Evolutionary conservation across 2,329 filamentous ascomycete genomes (phyloP).

Genomic region (Pseudocercospora eumusae): DNA sequence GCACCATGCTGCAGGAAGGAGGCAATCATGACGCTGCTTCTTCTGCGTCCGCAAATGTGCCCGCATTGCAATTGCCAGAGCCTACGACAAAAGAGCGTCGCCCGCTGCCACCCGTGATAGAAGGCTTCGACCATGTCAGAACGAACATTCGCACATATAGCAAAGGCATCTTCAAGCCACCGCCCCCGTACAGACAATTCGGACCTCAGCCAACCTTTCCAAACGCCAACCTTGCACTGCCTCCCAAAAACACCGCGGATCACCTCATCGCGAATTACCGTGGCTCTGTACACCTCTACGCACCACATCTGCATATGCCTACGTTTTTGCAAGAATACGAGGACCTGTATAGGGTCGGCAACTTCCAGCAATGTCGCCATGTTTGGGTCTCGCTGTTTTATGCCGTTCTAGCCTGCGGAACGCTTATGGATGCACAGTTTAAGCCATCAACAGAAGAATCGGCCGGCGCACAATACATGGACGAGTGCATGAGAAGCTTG

Average conservation of each 20-base stretch:
- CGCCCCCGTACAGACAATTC: constrained; percentile 64
- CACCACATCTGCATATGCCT: constrained; percentile 87
- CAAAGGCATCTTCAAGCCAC: constrained; percentile 77
- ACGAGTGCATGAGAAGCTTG: constrained; percentile 67
- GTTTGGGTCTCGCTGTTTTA: constrained; percentile 82
- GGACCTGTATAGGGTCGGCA: constrained; percentile 68
- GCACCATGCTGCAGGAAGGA: constrained; percentile 60
- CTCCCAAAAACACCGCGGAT: constrained; percentile 69
- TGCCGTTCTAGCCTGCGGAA: constrained; percentile 78
- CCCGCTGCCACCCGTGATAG: constrained; percentile 61
- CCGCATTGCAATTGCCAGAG: constrained; percentile 40
- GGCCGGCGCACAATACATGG: constrained; percentile 67
- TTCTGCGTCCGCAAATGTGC: constrained; percentile 27
- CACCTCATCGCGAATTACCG: constrained; percentile 75
- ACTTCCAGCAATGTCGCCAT: constrained; percentile 61
- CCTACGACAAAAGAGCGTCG: constrained; percentile 56
- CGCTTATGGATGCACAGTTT: constrained; percentile 65
- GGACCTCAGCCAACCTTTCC: constrained; percentile 48
- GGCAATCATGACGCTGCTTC: constrained; percentile 50
- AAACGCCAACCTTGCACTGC: constrained; percentile 58
- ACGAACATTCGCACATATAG: constrained; percentile 72
- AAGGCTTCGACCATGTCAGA: constrained; percentile 71
- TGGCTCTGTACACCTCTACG: constrained; percentile 72
- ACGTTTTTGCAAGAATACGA: constrained; percentile 77
- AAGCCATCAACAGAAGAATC: constrained; percentile 53